Evolutionary conservation across 345 rosid genomes (phyloP), one percentile per base, ranked within the genome.

Genomic region (Microthlaspi erraticum): DNA sequence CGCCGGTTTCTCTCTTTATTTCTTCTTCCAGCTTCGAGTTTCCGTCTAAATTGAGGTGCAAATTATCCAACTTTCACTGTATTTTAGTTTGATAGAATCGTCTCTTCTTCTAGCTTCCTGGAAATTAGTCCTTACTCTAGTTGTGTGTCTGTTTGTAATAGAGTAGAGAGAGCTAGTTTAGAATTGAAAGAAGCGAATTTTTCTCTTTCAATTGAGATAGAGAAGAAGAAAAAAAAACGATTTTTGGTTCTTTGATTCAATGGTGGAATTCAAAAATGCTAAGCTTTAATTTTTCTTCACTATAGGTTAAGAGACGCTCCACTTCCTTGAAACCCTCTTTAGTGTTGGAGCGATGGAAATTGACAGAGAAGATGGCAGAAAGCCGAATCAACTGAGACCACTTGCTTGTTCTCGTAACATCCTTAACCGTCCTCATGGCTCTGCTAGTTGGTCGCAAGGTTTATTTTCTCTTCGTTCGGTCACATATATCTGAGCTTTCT

Each of bases 371-470:
- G 91, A 88, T 59, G 91, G 96, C 0, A 85, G 90, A 36, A 76
- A 77, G 4, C 81, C 81, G 11, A 87, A 84, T 77, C 99, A 94
- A 20, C 73, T 91, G 74, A 84, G 97, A 73, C 96, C 93, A 2
- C 83, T 91, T 6, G 79, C 91, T 50, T 89, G 93, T 77, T 80
- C 93, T 13, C 91, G 88, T 44, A 85, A 79, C 73, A 77, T 86
- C 57, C 97, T 89, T 54, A 83, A 89, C 74, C 94, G 95, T 39
- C 90, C 97, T 50, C 95, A 94, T 80, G 99, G 99, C 59, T 94
- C 99, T 18, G 96, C 97, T 20, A 88, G 90, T 73, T 94, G 97
- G 98, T 81, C 87, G 32, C 98, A 91, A 84, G 99, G 99, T 91
- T 12, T 59, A 16, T 61, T 31, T 31, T 63, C 20, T 37, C 67